phyloP scores from a whole-genome alignment of 1,139 yeast genomes.

The Pichia sp. region DNA sequence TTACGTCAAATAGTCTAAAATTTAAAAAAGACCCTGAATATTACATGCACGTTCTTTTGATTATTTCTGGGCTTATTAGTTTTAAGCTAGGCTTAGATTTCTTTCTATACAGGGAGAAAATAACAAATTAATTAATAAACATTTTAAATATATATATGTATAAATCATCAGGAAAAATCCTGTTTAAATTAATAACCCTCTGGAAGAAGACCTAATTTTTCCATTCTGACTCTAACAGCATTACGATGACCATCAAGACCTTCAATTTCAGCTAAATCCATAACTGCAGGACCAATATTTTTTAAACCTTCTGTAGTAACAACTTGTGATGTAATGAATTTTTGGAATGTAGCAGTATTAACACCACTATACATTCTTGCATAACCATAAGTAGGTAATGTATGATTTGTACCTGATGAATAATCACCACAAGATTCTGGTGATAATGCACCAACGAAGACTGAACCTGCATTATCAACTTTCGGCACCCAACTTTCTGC shows the following conservation, averaged over 20 bases:
- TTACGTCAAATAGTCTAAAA: too few species aligned
- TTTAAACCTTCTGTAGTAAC: conserved; percentile 78
- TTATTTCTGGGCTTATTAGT: not conserved
- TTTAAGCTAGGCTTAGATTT: not conserved
- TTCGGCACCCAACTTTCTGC: conserved; percentile 65
- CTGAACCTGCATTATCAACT: conserved; percentile 91
- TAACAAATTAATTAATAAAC: too few species aligned
- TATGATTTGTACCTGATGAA: conserved; percentile 95
- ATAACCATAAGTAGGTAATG: conserved; percentile 95
- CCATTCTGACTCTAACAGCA: conserved; percentile 92
- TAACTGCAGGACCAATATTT: conserved; percentile 89
- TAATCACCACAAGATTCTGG: conserved; percentile 99
- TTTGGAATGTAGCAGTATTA: conserved; percentile 91
- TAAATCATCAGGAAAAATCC: not conserved
- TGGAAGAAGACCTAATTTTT: conserved; percentile 48
- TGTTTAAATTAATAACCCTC: conserved; percentile 11
- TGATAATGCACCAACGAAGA: conserved; percentile 90
- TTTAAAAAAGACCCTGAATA: too few species aligned
- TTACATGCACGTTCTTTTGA: not conserved
- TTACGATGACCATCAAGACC: conserved; percentile 96
- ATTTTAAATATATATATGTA: too few species aligned
- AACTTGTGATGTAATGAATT: conserved; percentile 89
- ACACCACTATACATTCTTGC: conserved; percentile 98
- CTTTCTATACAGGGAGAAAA: too few species aligned
- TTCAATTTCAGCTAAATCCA: conserved; percentile 94